phyloP scores from a whole-genome alignment of 441 rosid genomes.

The Corymbia citriodora region DNA sequence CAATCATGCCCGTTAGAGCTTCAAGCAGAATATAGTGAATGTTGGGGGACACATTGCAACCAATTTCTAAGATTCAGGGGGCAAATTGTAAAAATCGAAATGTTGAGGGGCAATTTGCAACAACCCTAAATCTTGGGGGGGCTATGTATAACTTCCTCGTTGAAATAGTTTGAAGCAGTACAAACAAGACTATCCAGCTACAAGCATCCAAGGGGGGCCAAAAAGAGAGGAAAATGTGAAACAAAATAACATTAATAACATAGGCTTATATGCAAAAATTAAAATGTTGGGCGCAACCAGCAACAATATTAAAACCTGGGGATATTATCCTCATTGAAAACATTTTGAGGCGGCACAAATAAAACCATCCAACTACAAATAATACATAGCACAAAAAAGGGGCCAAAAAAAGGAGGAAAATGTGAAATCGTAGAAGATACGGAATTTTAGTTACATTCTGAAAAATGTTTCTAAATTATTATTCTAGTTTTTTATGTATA shows the following conservation, averaged over 20 bases:
- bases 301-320: too few relatives aligned
- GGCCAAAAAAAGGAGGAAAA: too few relatives aligned
- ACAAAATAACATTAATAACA: too few relatives aligned
- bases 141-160: neutral
- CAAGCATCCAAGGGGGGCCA: neutral
- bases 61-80: neutral
- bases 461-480: neutral
- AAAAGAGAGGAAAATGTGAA: too few relatives aligned
- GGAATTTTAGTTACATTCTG: neutral
- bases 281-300: too few relatives aligned
- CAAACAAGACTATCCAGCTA: neutral
- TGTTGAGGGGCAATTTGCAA: neutral
- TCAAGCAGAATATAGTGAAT: neutral
- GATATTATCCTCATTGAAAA: too few relatives aligned
- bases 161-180: neutral
- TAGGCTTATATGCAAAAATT: too few relatives aligned
- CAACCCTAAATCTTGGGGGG: neutral
- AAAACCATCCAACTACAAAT: too few relatives aligned
- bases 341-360: too few relatives aligned
- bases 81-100: neutral
- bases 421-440: too few relatives aligned
- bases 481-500: neutral
- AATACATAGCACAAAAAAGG: too few relatives aligned
- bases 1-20: neutral
- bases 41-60: neutral